Conservation (phyloP, 2,329 filamentous ascomycete genomes). For the Diaporthe capsici region DNA sequence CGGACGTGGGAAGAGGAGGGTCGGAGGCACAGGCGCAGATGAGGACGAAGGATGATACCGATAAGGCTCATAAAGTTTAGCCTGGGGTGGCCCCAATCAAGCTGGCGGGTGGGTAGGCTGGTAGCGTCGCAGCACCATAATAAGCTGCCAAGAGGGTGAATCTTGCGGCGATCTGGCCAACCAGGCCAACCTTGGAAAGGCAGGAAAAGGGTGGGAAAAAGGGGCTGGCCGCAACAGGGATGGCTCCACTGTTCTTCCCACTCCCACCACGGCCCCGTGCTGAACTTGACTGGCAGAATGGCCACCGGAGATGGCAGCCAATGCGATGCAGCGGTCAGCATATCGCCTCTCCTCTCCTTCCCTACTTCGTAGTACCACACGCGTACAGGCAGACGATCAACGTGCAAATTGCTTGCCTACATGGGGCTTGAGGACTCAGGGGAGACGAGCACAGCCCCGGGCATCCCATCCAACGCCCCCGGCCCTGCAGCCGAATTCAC, state of each 20-base stretch:
- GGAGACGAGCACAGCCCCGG: conserved; percentile 13
- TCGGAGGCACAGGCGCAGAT: neutral
- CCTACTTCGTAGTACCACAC: neutral
- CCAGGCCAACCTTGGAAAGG: conserved; percentile 6
- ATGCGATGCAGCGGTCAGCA: conserved; percentile 30
- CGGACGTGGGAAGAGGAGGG: conserved; percentile 8
- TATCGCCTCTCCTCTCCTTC: neutral
- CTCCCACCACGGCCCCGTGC: conserved; percentile 5
- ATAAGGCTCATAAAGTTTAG: conserved; percentile 34
- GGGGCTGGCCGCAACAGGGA: conserved; percentile 29
- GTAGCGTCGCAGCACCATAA: conserved; percentile 20
- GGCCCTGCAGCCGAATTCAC: neutral
- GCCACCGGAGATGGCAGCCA: conserved; percentile 15
- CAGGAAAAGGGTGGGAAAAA: conserved; percentile 11
- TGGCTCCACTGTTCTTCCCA: conserved; percentile 13
- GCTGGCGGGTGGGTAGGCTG: neutral
- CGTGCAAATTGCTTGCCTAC: conserved; percentile 23
- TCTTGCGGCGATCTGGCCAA: conserved; percentile 35
- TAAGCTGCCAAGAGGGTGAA: conserved; percentile 31
- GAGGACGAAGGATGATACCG: conserved; percentile 21
- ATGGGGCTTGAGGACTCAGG: conserved; percentile 5
- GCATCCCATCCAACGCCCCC: neutral
- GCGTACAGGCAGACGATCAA: neutral
- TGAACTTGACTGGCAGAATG: conserved; percentile 17
- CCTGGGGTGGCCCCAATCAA: conserved; percentile 18